Conservation (phyloP, 2,329 filamentous ascomycete genomes). For the Coniochaeta ligniaria region DNA sequence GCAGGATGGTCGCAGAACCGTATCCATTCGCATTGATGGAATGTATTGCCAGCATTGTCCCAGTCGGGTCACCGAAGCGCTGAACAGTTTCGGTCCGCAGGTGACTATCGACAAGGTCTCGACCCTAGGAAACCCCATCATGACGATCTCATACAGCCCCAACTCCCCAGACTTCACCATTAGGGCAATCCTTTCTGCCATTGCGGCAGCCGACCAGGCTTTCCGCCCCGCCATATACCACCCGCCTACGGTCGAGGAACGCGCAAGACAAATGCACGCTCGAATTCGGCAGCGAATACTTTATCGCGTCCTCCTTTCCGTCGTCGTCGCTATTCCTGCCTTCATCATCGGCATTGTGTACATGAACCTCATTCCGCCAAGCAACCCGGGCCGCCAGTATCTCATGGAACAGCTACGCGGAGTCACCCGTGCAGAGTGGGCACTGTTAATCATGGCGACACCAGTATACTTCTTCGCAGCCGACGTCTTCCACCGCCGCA, state of each 20-base stretch:
- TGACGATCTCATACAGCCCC: slow-evolving; percentile 66
- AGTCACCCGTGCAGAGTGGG: slow-evolving; percentile 69
- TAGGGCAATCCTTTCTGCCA: slow-evolving; percentile 61
- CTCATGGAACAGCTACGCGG: slow-evolving; percentile 66
- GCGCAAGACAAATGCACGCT: slow-evolving; percentile 63
- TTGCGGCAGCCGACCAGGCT: slow-evolving; percentile 57
- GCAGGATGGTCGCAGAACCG: slow-evolving; percentile 37
- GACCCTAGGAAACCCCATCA: slow-evolving; percentile 55
- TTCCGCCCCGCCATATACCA: slow-evolving; percentile 68
- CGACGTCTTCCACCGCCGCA: slow-evolving; percentile 74
- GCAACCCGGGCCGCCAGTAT: slow-evolving; percentile 51
- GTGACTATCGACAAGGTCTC: slow-evolving; percentile 49
- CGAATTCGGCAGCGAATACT: slow-evolving; percentile 64
- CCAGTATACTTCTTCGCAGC: slow-evolving; percentile 83
- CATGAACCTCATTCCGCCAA: slow-evolving; percentile 68
- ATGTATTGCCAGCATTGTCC: slow-evolving; percentile 72
- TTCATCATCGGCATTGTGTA: slow-evolving; percentile 85
- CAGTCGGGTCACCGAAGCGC: slow-evolving; percentile 42
- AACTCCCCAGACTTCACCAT: slow-evolving; percentile 64
- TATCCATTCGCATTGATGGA: slow-evolving; percentile 61
- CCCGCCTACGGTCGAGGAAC: slow-evolving; percentile 75
- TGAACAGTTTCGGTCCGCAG: slow-evolving; percentile 43
- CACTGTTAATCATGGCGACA: slow-evolving; percentile 73
- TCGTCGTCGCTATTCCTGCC: slow-evolving; percentile 67
- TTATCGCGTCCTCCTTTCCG: slow-evolving; percentile 61